Conservation (phyloP, 1,284 basidiomycete species). For the Ganoderma multipileum region DNA sequence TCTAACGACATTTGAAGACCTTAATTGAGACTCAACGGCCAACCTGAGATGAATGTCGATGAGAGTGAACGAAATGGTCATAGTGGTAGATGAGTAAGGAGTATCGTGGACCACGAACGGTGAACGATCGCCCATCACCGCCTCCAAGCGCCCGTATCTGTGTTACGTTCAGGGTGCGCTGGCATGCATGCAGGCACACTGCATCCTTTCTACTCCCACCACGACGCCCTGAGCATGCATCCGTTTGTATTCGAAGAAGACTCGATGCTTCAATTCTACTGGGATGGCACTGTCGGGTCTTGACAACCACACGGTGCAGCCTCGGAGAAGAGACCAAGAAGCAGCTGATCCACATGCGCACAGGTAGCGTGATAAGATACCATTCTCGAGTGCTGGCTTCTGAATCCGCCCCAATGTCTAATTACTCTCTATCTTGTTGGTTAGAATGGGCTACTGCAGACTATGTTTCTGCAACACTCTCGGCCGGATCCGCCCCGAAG, state of each 20-base stretch:
- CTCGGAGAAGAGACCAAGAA: conserved; percentile 17
- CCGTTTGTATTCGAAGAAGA: neutral
- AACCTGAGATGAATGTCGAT: neutral
- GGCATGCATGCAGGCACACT: neutral
- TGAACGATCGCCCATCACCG: neutral
- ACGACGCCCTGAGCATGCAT: conserved; percentile 13
- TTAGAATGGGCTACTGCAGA: neutral
- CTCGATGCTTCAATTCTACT: neutral
- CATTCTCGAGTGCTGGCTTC: neutral
- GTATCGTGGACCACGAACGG: neutral
- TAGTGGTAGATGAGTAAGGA: neutral
- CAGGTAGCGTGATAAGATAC: conserved; percentile 6
- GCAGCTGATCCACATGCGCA: conserved; percentile 23
- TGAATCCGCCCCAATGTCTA: neutral
- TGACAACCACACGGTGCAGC: conserved; percentile 10
- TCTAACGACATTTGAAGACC: neutral
- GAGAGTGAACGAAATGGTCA: neutral
- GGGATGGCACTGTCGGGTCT: neutral
- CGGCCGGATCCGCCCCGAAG: neutral
- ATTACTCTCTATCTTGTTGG: neutral
- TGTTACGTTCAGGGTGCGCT: neutral
- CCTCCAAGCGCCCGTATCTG: neutral
- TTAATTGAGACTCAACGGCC: neutral
- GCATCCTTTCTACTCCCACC: conserved; percentile 10
- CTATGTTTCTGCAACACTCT: neutral